Conservation (phyloP, 2,329 filamentous ascomycete genomes). For the Aspergillus hiratsukae region DNA sequence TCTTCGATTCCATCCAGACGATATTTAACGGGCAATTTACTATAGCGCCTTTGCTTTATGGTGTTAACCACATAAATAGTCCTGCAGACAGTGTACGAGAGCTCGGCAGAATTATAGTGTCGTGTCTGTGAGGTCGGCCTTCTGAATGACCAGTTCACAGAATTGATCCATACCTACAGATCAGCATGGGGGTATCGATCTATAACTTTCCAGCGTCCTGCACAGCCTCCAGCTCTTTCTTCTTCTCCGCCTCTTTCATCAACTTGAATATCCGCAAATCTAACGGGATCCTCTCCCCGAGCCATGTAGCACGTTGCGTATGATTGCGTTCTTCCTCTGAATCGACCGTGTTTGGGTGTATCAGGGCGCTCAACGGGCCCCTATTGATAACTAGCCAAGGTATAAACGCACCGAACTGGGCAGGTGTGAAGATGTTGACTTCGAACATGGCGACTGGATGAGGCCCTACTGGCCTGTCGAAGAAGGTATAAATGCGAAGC, state of each 20-base stretch:
- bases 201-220: background rate
- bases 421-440: conserved; percentile 79
- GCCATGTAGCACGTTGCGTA: conserved; percentile 42
- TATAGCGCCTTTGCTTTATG: background rate
- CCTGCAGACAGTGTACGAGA: background rate
- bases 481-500: conserved; percentile 73
- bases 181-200: background rate
- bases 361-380: conserved; percentile 70
- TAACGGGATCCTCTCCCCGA: conserved; percentile 44
- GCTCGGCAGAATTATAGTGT: background rate
- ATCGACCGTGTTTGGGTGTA: conserved; percentile 71
- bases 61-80: background rate
- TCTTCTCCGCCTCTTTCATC: conserved; percentile 21
- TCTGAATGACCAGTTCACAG: background rate
- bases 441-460: conserved; percentile 89
- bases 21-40: no score
- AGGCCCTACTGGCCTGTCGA: conserved; percentile 72
- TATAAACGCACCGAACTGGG: conserved; percentile 84
- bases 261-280: conserved; percentile 38
- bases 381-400: conserved; percentile 79
- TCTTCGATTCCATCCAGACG: background rate
- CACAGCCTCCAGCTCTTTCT: conserved; percentile 11
- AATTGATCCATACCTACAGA: background rate
- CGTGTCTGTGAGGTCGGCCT: background rate
- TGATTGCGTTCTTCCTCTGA: conserved; percentile 51